Conservation (phyloP, 805 yeast species). For the Pichia scutulata region DNA sequence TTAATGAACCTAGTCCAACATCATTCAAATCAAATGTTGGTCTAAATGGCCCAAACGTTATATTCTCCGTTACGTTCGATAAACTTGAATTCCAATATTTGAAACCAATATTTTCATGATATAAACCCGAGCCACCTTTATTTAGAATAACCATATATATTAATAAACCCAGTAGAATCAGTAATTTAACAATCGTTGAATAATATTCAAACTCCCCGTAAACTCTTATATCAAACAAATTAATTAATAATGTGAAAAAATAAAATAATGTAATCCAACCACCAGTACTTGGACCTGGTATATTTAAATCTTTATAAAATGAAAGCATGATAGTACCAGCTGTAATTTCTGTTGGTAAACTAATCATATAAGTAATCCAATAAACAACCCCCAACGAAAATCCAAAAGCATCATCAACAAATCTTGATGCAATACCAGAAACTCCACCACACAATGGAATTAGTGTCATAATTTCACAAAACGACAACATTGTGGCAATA, state of each 20-base stretch:
- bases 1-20: slow-evolving; percentile 41
- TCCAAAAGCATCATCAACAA: slow-evolving; percentile 73
- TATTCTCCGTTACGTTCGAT: slow-evolving; percentile 37
- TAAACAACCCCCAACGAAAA: slow-evolving; percentile 68
- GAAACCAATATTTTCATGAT: slow-evolving; percentile 48
- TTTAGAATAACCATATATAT: slow-evolving; percentile 60
- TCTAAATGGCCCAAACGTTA: slow-evolving; percentile 65
- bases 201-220: slow-evolving; percentile 71
- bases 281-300: slow-evolving; percentile 47
- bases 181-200: slow-evolving; percentile 50
- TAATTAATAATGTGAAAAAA: slow-evolving; percentile 37
- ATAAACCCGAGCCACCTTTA: slow-evolving; percentile 45
- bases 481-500: slow-evolving; percentile 59
- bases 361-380: slow-evolving; percentile 64
- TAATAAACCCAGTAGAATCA: slow-evolving; percentile 45
- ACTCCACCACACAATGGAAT: slow-evolving; percentile 77
- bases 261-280: slow-evolving; percentile 63
- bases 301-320: slow-evolving; percentile 50
- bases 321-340: slow-evolving; percentile 73
- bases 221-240: slow-evolving; percentile 60
- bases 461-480: slow-evolving; percentile 76
- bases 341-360: slow-evolving; percentile 72
- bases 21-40: slow-evolving; percentile 66
- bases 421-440: slow-evolving; percentile 64
- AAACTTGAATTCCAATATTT: slow-evolving; percentile 55